Evolutionary conservation across 2,329 filamentous ascomycete species (phyloP), one percentile per base, ranked within the genome.

Genomic region (Ophiostoma ips): DNA sequence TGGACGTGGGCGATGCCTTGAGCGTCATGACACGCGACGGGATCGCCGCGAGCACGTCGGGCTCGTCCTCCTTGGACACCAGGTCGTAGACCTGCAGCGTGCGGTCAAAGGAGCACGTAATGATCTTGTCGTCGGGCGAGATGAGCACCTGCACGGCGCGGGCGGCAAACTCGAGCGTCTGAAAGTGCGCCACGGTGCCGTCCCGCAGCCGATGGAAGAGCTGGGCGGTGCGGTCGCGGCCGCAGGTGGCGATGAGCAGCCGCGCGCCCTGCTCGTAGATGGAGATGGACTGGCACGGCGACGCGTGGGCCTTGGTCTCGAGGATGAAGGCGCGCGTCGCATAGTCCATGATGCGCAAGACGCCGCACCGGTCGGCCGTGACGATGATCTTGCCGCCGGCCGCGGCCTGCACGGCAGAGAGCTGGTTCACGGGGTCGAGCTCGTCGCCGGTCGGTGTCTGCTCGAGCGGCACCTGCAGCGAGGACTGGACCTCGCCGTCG

Each of bases 151-250:
- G 81, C 50, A 76, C 83, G 16, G 98, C 89, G 55, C 86, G 85
- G 19, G 88, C 87, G 30, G 88, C 81, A 64, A 96, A 94, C 58
- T 98, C 90, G 50, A 96, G 76, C 0, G 92, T 98, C 63, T 98
- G 92, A 48, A 95, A 77, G 51, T 95, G 76, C 52, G 84, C 77
- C 64, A 94, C 83, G 3, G 66, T 66, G 2, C 78, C 74, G 12
- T 66, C 69, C 1, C 68, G 66, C 21, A 72, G 71, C 24, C 72
- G 71, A 53, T 77, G 73, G 62, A 95, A 96, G n/a, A 98, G 69
- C 63, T 98, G 92, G 1, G 90, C 78, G n/a, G 84, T 95, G 47
- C 92, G 82, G 65, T 98, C 92, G 56, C 92, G 77, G 34, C 87
- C 86, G 61, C 84, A 89, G 11, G 83, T 88, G 16, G 86, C 90